phyloP scores from a whole-genome alignment of 83 land plant species.

The Isoetes engelmannii region DNA sequence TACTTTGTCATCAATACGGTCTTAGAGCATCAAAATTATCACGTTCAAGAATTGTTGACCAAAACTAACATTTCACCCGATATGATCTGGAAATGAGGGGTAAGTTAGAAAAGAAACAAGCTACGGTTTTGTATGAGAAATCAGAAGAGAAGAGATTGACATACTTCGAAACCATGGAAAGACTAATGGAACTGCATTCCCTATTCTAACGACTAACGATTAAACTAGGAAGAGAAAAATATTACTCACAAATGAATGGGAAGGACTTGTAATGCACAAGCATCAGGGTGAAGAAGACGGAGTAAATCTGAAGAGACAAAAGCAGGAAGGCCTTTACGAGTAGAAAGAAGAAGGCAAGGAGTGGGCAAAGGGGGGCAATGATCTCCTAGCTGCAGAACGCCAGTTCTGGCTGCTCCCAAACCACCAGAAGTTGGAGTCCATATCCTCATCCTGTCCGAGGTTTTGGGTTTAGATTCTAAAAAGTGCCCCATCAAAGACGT shows the following conservation, averaged over 20 bases:
- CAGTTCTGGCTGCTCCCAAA: constrained; percentile 20
- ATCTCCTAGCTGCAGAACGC: constrained; percentile 9
- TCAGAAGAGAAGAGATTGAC: not conserved
- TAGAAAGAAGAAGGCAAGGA: constrained; percentile 27
- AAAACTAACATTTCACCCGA: not conserved
- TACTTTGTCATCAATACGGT: not conserved
- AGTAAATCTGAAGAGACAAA: constrained; percentile 27
- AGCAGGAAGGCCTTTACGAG: constrained; percentile 25
- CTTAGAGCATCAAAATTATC: not conserved
- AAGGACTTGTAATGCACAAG: constrained; percentile 11
- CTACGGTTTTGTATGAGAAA: not conserved
- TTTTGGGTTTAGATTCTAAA: too few relatives aligned
- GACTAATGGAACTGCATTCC: not conserved
- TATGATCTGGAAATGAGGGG: too few relatives aligned
- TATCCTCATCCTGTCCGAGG: too few relatives aligned
- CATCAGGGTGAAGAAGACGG: constrained; percentile 16
- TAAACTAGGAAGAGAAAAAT: not conserved
- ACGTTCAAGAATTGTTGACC: not conserved
- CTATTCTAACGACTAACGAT: not conserved
- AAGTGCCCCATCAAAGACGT: too few relatives aligned
- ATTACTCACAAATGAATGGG: constrained; percentile 28
- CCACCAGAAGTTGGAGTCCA: too few relatives aligned
- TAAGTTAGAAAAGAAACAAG: not conserved
- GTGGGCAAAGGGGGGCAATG: constrained; percentile 11
- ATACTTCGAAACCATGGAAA: not conserved